Evolutionary conservation across 441 rosid species (phyloP).

Genomic region (Biscutella laevigata): DNA sequence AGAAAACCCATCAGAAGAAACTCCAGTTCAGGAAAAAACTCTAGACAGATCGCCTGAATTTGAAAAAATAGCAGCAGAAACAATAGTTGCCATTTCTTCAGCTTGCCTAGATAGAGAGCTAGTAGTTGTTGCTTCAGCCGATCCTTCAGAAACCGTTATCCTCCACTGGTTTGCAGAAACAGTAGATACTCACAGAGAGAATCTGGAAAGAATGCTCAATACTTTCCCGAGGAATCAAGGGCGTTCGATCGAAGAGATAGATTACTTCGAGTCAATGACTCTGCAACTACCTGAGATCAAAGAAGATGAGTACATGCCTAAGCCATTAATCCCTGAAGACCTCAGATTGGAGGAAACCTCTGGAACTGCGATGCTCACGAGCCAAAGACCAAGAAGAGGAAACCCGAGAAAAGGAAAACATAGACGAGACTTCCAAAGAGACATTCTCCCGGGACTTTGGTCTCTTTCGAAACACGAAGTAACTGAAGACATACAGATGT

Average conservation of each 20-base stretch:
- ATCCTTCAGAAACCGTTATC: conserved; percentile 36
- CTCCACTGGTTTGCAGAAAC: conserved; percentile 85
- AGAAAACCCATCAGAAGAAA: conserved; percentile 14
- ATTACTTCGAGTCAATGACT: conserved; percentile 79
- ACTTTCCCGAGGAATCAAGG: conserved; percentile 27
- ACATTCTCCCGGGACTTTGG: conserved; percentile 83
- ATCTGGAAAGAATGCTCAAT: conserved; percentile 37
- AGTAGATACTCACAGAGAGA: conserved; percentile 41
- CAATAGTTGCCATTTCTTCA: conserved; percentile 59
- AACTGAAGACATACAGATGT: conserved; percentile 85
- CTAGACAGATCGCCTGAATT: conserved; percentile 27
- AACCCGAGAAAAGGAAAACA: conserved; percentile 86
- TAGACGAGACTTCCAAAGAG: conserved; percentile 97
- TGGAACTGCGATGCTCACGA: conserved; percentile 23
- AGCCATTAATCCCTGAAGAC: conserved; percentile 63
- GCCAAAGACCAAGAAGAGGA: conserved; percentile 62
- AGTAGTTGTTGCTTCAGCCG: conserved; percentile 31
- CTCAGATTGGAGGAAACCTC: conserved; percentile 51
- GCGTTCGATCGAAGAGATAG: conserved; percentile 47
- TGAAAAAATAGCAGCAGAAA: conserved; percentile 57
- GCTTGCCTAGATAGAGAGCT: conserved; percentile 23
- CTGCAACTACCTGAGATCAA: conserved; percentile 55
- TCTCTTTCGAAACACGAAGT: conserved; percentile 91
- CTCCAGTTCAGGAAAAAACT: conserved; percentile 23
- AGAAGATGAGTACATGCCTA: conserved; percentile 74